These are phyloP conservation scores for Lobosporangium transversale DNA, from an alignment of 192 early-diverging fungal genomes.

Conservation along the genomic window DNA sequence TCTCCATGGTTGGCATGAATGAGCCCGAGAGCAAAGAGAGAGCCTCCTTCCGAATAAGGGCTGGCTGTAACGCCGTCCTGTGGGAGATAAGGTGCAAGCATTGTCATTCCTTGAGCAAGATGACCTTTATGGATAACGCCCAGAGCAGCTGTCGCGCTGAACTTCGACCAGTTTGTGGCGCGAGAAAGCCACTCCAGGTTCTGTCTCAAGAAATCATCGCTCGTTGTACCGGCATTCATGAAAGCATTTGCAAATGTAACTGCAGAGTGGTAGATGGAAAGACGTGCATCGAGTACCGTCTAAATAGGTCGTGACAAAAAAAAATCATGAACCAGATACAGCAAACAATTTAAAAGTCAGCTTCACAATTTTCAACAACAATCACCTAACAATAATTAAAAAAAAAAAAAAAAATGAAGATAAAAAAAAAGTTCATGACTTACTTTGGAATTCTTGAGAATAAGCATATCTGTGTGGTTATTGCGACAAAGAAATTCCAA, in stretches of 20 bases:
- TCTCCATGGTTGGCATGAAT: conserved; percentile 96
- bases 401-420: not conserved
- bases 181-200: conserved; percentile 98
- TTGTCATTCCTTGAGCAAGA: conserved; percentile 78
- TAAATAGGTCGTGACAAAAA: conserved; percentile 31
- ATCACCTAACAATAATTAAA: not conserved
- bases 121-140: conserved; percentile 99
- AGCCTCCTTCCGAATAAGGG: conserved; percentile 96
- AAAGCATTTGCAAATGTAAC: conserved; percentile 97
- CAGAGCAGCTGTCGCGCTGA: conserved; percentile 95
- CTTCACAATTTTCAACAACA: no score
- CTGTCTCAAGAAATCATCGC: conserved; percentile 96
- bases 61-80: conserved; percentile 87
- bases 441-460: conserved; percentile 92
- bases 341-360: no score
- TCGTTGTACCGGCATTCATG: conserved; percentile 98
- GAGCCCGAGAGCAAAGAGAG: conserved; percentile 96
- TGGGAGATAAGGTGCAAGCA: conserved; percentile 95
- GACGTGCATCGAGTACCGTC: conserved; percentile 89
- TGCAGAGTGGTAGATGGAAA: conserved; percentile 94
- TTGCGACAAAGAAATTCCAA: conserved; percentile 96
- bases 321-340: no score
- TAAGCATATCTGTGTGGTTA: conserved; percentile 95
- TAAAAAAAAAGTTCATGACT: no score
- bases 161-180: conserved; percentile 99